Evolutionary conservation across 805 yeast genomes (phyloP).

Genomic region (Sugiyamaella boreocaroliniensis): DNA sequence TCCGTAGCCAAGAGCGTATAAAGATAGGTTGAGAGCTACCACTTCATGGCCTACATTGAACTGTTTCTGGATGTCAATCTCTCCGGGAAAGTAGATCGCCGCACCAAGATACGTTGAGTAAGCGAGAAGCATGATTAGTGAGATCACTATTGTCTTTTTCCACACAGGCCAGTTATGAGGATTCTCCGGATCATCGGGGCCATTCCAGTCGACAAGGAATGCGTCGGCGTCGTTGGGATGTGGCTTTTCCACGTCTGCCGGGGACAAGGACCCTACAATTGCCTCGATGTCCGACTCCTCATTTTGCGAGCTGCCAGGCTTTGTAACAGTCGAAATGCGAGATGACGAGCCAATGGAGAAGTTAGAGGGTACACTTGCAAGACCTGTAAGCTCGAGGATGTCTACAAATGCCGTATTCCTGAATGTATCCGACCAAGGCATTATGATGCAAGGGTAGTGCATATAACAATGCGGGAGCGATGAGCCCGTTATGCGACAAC

Average conservation of each 20-base stretch:
- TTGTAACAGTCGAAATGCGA: neutral
- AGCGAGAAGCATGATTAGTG: slow-evolving; percentile 38
- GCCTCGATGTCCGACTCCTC: neutral
- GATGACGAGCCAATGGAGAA: neutral
- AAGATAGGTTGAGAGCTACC: slow-evolving; percentile 44
- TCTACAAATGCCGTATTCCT: slow-evolving; percentile 1
- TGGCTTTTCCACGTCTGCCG: neutral
- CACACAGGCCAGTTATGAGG: slow-evolving; percentile 49
- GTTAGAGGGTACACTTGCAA: neutral
- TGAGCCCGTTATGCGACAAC: too few relatives aligned
- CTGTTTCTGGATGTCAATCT: slow-evolving; percentile 38
- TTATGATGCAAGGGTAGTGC: neutral
- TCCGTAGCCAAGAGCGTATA: slow-evolving; percentile 57
- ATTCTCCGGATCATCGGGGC: slow-evolving; percentile 20
- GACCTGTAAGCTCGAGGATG: slow-evolving; percentile 1
- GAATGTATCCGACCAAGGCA: neutral
- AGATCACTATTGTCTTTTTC: slow-evolving; percentile 35
- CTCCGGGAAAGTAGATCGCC: slow-evolving; percentile 47
- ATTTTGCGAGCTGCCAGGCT: neutral
- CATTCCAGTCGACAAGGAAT: slow-evolving; percentile 7
- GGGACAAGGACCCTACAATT: neutral
- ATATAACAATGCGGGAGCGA: neutral
- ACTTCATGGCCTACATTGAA: slow-evolving; percentile 37
- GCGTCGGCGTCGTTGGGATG: slow-evolving; percentile 5
- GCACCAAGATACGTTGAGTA: slow-evolving; percentile 47